Base-by-base conservation (phyloP, 2,329 filamentous ascomycete genomes). In the Bertia moriformis region DNA sequence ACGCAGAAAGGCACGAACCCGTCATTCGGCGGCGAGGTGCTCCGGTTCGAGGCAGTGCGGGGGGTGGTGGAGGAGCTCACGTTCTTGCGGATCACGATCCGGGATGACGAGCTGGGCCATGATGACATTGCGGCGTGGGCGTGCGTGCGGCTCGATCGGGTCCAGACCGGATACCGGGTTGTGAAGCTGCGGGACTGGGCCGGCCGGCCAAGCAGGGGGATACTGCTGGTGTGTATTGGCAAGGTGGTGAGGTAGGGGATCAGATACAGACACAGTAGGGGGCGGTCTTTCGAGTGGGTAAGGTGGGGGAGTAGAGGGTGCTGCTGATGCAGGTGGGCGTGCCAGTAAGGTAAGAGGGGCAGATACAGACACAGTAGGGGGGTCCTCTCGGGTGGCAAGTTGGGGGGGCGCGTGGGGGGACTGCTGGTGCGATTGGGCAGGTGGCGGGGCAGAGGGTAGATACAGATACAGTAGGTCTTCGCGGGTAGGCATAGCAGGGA, bases 111-210 rank as follows among this genome's bases (percentile, higher is more conserved):
- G 56, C 73, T 88, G 46, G 77, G 79, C 3, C 70, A 71, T 44
- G 87, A 96, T 51, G 72, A 81, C 42, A 58, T 94, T 41, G 80
- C 86, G 10, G 86, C 82, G 2, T 96, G 91, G 91, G 78, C 83
- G 2, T 94, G 87, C 51, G 78, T 93, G 48, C 71, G 87, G 29
- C 71, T 96, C 17, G 87, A 95, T 58, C 71, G 87, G 4, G 57
- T 95, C 42, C 74, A 75, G 43, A 62, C 71, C 22, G 89, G 91
- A 1, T 83, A 83, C 48, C 69, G 87, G 10, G 76, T 94, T 46
- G 65, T 96, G 41, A 81, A 79, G 49, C 61, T 96, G 42, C 66
- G 83, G 45, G 78, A 93, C 52, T 63, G 67, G 18, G 69, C 77
- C 44, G 85, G 85, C 1, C n/a, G n/a, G n/a, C n/a, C n/a, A n/a